Evolutionary conservation across 2,329 filamentous ascomycete genomes (phyloP), one percentile per base, ranked within the genome.

Genomic region (Penicillium brasilianum): DNA sequence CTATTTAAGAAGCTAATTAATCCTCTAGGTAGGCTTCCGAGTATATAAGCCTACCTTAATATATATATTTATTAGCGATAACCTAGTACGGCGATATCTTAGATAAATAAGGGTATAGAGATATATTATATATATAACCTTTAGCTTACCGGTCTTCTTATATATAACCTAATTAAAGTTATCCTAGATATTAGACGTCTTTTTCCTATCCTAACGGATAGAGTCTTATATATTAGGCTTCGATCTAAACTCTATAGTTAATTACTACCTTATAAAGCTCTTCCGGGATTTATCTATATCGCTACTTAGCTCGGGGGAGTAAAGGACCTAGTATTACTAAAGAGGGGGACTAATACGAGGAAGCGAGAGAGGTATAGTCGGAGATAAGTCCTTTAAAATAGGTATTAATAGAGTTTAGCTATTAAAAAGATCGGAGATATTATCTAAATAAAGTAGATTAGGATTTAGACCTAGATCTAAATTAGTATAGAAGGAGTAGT

Each of bases 391-490:
- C 10, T 37, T 13, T 13, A 4, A 37, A 14, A 37, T 6, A 48
- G 44, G 25, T 48, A 14, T 48, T 28, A 48, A 48, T 48, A 10
- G 20, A 25, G 44, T 18, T 30, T 48, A 10, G 18, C 18, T 48
- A 10, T 20, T 16, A 48, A 48, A 9, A 25, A 48, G 44, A 25
- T 48, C 18, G 16, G 44, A 48, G 44, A 25, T 28, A 48, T 48
- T 18, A 28, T 48, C 44, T 48, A 10, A 28, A 48, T 25, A 10
- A 48, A 30, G 44, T 25, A 48, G 44, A 30, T 48, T 10, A 18
- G 44, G 44, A 48, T 48, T 48, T 2, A 28, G 44, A 48, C 18
- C 44, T 48, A 48, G 44, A 48, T 48, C 44, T 48, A 10, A 48
- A 48, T 48, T 10, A 28, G 37, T 6, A 9, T 37, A 37, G 34